Evolutionary conservation across 2,329 filamentous ascomycete species (phyloP).

Genomic region (Hymenoscyphus albidus): DNA sequence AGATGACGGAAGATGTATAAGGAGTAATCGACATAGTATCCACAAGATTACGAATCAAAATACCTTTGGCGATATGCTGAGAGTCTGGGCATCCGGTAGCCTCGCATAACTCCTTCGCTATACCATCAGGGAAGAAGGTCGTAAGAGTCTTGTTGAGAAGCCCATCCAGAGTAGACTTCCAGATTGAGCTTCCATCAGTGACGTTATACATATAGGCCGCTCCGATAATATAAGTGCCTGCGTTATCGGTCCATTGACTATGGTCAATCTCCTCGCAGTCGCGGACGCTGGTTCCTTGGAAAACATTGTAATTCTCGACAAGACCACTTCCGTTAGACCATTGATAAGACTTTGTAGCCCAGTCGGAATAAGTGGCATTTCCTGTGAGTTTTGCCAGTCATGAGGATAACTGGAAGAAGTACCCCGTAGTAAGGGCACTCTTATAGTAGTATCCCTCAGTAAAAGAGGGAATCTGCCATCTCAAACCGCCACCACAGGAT

Average conservation of each 20-base stretch:
- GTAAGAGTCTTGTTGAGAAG: conserved; percentile 48
- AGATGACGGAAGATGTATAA: conserved; percentile 50
- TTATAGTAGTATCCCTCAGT: conserved; percentile 77
- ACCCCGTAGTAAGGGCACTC: conserved; percentile 58
- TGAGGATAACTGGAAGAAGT: conserved; percentile 62
- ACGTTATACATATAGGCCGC: conserved; percentile 65
- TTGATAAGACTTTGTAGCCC: conserved; percentile 59
- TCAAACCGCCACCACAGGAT: conserved; percentile 64
- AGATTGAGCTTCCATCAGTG: conserved; percentile 35
- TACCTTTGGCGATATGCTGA: conserved; percentile 70
- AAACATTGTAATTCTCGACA: conserved; percentile 58
- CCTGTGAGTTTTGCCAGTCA: conserved; percentile 68
- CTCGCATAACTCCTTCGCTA: conserved; percentile 69
- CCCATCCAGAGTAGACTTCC: conserved; percentile 53
- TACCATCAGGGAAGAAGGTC: conserved; percentile 53
- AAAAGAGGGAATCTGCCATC: conserved; percentile 74
- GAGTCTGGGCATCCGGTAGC: conserved; percentile 61
- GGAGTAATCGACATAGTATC: conserved; percentile 60
- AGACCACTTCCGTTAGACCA: conserved; percentile 55
- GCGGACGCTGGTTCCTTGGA: conserved; percentile 54
- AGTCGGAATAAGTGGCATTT: conserved; percentile 61
- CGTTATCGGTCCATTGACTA: conserved; percentile 65
- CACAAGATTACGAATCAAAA: conserved; percentile 62
- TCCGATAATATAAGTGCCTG: conserved; percentile 58
- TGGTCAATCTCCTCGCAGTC: conserved; percentile 60